Base-by-base conservation (phyloP, 768 basidiomycete species). In the Cubamyces sp. region DNA sequence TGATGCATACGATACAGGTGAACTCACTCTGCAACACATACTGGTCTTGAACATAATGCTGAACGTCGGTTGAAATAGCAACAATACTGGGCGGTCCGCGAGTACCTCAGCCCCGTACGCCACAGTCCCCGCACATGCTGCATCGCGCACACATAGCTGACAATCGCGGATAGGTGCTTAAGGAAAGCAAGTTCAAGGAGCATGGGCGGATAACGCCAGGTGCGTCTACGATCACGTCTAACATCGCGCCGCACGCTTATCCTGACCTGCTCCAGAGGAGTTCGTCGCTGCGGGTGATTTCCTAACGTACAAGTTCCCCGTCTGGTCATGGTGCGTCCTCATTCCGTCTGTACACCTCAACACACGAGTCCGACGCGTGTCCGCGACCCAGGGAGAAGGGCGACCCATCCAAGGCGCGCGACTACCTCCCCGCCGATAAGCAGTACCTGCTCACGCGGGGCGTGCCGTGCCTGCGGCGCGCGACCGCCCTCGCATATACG, bases 171-270 rank as follows among this genome's bases (percentile, higher is more conserved):
- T 74, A 97, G 94, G 95, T 99, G 23, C 85, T 98, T 67, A 93
- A 89, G 72, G 96, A 98, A 79, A 94, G 92, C 79, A 98, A 98
- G 75, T 99, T 99, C 83, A 98, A 96, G 75, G 97, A 99, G 75
- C 93, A 96, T 70, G 97, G 97, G 7, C 84, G 96, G 56, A 96
- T 98, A 68, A 97, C 92, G 18, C 95, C 94, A 64, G 94, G 93
- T 94, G 58, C 64, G 84, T 75, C 28, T 26, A 18, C 51, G 52
- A 63, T 67, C 63, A 34, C 39, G 30, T 52, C 43, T 30, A 16
- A 26, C 28, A 56, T 34, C 25, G 46, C 39, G 18, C 18, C 46
- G 39, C 19, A 68, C 64, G 61, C 70, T 64, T 53, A 50, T 54
- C 49, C 21, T 54, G 19, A 12, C 42, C 60, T 47, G 39, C 60